These are phyloP conservation scores for Podila epigama DNA, from an alignment of 192 early-diverging fungal genomes.

Conservation along the genomic window DNA sequence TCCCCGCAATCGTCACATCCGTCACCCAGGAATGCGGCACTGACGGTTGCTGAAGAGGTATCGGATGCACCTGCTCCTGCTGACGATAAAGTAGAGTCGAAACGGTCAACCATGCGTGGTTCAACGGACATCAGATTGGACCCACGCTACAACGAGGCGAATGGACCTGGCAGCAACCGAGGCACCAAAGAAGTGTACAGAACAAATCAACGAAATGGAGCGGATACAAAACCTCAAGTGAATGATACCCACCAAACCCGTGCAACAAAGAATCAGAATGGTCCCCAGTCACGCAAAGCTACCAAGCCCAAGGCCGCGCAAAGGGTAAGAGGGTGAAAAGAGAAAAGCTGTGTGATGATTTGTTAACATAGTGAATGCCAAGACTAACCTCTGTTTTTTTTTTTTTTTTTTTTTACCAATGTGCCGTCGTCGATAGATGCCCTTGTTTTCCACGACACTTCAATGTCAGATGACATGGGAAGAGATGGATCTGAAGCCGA, in stretches of 20 bases:
- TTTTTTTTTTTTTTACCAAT: too few species aligned
- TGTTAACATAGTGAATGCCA: too few species aligned
- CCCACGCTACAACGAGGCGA: slow-evolving; percentile 1
- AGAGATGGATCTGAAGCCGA: slow-evolving; percentile 25
- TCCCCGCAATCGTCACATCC: neutral
- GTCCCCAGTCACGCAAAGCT: too few species aligned
- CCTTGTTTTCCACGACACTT: slow-evolving; percentile 29
- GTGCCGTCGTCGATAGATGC: neutral
- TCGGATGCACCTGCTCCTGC: neutral
- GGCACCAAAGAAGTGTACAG: too few species aligned
- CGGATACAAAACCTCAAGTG: too few species aligned
- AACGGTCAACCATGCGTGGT: neutral
- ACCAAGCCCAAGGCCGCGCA: too few species aligned
- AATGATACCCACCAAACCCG: too few species aligned
- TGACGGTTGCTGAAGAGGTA: neutral
- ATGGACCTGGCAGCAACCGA: too few species aligned
- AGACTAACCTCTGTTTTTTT: neutral
- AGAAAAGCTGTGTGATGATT: too few species aligned
- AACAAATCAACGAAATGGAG: neutral
- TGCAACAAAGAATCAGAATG: too few species aligned
- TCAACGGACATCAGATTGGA: slow-evolving; percentile 13
- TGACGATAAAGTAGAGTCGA: neutral
- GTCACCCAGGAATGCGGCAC: too few species aligned
- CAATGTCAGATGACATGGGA: slow-evolving; percentile 42
- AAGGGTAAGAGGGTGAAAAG: too few species aligned